Evolutionary conservation across 129 eudicot species (phyloP).

Genomic region (Chrysanthemum makinoi): DNA sequence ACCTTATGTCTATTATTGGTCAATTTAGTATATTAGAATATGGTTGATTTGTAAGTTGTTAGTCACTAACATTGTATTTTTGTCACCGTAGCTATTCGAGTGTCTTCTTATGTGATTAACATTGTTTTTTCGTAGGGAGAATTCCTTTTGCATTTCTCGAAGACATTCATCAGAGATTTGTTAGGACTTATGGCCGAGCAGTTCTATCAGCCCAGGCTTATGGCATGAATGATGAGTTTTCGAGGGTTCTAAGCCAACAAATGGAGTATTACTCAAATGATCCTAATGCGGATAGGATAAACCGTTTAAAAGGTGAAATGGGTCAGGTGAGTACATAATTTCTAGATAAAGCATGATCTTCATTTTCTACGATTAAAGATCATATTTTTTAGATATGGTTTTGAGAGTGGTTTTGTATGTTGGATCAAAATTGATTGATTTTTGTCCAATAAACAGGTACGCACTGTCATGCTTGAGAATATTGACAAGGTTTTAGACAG

Average conservation of each 20-base stretch:
- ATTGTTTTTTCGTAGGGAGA: conserved; percentile 49
- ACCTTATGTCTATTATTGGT: too few species aligned
- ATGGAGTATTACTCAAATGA: conserved; percentile 92
- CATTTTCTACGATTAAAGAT: not conserved
- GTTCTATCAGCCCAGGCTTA: conserved; percentile 90
- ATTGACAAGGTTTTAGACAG: conserved; percentile 93
- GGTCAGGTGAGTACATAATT: conserved; percentile 61
- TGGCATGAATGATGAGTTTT: conserved; percentile 97
- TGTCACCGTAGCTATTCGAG: not conserved
- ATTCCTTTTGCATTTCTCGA: conserved; percentile 96
- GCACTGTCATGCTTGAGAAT: conserved; percentile 88
- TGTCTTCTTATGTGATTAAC: not conserved
- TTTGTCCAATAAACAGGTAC: conserved; percentile 49
- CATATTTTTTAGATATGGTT: not conserved
- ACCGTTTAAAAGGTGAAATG: conserved; percentile 95
- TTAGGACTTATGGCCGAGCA: conserved; percentile 87
- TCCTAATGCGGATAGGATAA: conserved; percentile 94
- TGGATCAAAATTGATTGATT: conserved; percentile 11
- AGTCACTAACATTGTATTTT: not conserved
- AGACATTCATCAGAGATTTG: conserved; percentile 94
- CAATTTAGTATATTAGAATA: too few species aligned
- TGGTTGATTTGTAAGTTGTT: too few species aligned
- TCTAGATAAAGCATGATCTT: not conserved
- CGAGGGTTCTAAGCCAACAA: conserved; percentile 89
- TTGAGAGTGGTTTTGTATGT: not conserved